Evolutionary conservation across 2,329 filamentous ascomycete genomes (phyloP), one percentile per base, ranked within the genome.

Genomic region (Coccinonectria pachysandricola): DNA sequence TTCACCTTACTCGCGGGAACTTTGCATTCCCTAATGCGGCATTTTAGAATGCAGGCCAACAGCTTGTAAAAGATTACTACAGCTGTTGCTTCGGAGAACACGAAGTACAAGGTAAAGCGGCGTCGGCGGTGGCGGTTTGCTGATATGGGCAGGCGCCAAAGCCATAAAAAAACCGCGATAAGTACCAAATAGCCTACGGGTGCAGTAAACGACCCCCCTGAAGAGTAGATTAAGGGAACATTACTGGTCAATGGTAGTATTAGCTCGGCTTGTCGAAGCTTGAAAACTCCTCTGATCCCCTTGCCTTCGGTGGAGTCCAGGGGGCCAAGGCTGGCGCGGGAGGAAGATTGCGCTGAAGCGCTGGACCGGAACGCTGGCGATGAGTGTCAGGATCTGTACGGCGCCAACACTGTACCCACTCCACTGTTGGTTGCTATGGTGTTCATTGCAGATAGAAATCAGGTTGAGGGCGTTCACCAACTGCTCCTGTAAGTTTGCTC

Each of bases 41-140:
- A n/a, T n/a, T n/a, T n/a, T n/a, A n/a, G n/a, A n/a, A n/a, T n/a
- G n/a, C n/a, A 40, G 37, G 35, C 35, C 35, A 38, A 32, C 28
- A 19, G 28, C 21, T 10, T 28, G 26, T 21, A 31, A 18, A 24
- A 36, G 26, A 38, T 40, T 36, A 36, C 31, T 28, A 38, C 36
- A 24, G 21, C 20, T 11, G n/a, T 25, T 25, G 26, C 27, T 32
- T 30, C 19, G 29, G 30, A 28, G 24, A 35, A 41, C 33, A 43
- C 32, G 21, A 35, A 38, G 30, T 32, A 43, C 32, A 20, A 35
- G 36, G 30, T 32, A 31, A 45, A 30, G 30, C 27, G 35, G 36
- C 31, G 28, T 28, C 28, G 29, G 37, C 31, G 43, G 43, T 46
- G 43, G 43, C 43, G 41, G 43, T 34, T 30, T 42, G 13, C 19